Evolutionary conservation across 257 asterid genomes (phyloP).

Genomic region (Capsicum baccatum): DNA sequence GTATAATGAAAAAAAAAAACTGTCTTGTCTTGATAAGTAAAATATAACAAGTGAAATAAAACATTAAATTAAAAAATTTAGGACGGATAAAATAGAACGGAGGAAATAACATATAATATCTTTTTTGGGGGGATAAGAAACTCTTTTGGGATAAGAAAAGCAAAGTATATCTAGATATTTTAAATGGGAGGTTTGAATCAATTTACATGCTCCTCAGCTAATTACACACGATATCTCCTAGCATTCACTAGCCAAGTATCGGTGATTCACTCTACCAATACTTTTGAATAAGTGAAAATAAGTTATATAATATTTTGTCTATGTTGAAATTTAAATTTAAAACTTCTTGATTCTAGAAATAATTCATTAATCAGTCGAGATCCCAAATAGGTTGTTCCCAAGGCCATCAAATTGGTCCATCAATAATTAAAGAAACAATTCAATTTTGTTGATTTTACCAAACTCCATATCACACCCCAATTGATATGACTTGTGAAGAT

Average conservation of each 20-base stretch:
- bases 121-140: too few species aligned
- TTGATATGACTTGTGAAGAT: not conserved
- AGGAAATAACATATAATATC: not conserved
- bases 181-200: too few species aligned
- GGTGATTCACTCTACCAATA: not conserved
- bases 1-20: too few species aligned
- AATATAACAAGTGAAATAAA: too few species aligned
- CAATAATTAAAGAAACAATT: not conserved
- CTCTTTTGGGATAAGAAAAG: too few species aligned
- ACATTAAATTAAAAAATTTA: too few species aligned
- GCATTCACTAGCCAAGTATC: not conserved
- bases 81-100: too few species aligned
- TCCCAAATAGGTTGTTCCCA: not conserved
- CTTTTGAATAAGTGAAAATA: not conserved
- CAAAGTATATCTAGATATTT: too few species aligned
- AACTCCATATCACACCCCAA: not conserved
- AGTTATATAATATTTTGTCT: not conserved
- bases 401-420: not conserved
- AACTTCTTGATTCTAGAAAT: not conserved
- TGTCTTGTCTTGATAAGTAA: too few species aligned
- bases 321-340: not conserved
- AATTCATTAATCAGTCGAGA: too few species aligned
- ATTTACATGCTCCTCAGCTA: not conserved
- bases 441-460: not conserved
- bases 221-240: not conserved